A percentile compares a stretch with the other conserved stretches of the same genome.
Conservation (phyloP, 371 early-diverging fungal species). For the Rhizopus sp. region DNA sequence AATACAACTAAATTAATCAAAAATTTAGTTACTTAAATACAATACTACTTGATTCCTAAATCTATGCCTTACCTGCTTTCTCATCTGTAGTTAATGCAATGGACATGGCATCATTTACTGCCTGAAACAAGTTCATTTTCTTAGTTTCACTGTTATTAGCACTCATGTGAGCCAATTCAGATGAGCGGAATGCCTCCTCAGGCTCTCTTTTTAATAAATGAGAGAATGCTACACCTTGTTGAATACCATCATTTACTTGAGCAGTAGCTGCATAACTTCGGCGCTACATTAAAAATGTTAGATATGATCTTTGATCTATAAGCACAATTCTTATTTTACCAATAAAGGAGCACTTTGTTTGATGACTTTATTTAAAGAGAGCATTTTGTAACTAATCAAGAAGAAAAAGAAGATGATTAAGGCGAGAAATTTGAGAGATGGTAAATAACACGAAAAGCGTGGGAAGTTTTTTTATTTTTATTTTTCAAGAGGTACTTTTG, state of each 20-base stretch:
- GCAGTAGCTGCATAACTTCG: constrained; percentile 42
- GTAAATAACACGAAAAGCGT: too few relatives aligned
- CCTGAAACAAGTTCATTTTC: constrained; percentile 94
- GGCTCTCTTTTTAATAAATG: constrained; percentile 68
- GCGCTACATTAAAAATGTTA: background rate
- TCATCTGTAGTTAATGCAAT: constrained; percentile 89
- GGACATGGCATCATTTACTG: constrained; percentile 93
- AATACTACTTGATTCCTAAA: too few relatives aligned
- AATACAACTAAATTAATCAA: constrained; percentile 83
- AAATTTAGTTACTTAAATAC: too few relatives aligned
- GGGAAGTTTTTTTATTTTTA: too few relatives aligned
- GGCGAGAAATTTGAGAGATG: too few relatives aligned
- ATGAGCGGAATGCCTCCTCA: constrained; percentile 75
- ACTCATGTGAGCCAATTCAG: constrained; percentile 67
- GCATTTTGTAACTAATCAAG: too few relatives aligned
- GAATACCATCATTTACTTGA: constrained; percentile 77
- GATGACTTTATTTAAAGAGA: constrained; percentile 13
- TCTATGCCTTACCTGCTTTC: constrained; percentile 64
- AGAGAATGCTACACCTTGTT: constrained; percentile 78
- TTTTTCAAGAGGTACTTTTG: too few relatives aligned
- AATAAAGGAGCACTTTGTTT: constrained; percentile 8
- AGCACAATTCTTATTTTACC: constrained; percentile 5
- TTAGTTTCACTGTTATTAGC: constrained; percentile 75
- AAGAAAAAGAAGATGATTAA: too few relatives aligned
- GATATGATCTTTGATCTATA: too few relatives aligned